Conservation (phyloP, 176 grass and related monocot species). For the Echinochloa phyllopogon region DNA sequence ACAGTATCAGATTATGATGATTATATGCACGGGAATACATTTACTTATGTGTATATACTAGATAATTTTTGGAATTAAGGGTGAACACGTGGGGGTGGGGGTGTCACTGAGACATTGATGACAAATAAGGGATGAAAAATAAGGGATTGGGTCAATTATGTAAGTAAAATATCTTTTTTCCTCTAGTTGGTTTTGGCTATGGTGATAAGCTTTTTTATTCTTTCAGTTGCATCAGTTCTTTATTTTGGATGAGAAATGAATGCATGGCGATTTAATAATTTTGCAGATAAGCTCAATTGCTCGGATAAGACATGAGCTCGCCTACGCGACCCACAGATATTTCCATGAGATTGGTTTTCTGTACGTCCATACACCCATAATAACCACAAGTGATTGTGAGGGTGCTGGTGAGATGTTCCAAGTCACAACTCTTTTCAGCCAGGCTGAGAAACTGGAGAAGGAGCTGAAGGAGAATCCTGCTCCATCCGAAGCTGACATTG, state of each 20-base stretch:
- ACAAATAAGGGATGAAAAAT: no score
- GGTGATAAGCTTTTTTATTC: no score
- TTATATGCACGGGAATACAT: no score
- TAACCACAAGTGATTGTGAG: conserved; percentile 84
- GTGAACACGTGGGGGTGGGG: no score
- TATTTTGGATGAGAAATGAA: not conserved
- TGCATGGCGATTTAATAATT: conserved; percentile 7
- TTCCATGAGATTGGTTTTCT: conserved; percentile 69
- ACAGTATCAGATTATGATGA: no score
- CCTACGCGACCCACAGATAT: conserved; percentile 72
- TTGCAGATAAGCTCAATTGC: conserved; percentile 72
- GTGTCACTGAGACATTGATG: no score
- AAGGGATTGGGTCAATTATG: no score
- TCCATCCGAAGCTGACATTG: conserved; percentile 75
- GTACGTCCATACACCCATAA: conserved; percentile 78
- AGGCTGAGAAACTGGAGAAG: conserved; percentile 82
- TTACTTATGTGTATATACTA: no score
- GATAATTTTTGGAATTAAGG: no score
- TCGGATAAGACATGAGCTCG: conserved; percentile 69
- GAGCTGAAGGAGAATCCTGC: conserved; percentile 75
- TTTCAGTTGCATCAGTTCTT: no score
- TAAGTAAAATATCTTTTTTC: no score
- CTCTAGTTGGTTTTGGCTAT: no score
- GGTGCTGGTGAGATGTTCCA: conserved; percentile 99
- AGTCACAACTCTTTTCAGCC: conserved; percentile 77